Evolutionary conservation across 352 stramenopile genomes (phyloP).

Genomic region (Pythium sukuiense): DNA sequence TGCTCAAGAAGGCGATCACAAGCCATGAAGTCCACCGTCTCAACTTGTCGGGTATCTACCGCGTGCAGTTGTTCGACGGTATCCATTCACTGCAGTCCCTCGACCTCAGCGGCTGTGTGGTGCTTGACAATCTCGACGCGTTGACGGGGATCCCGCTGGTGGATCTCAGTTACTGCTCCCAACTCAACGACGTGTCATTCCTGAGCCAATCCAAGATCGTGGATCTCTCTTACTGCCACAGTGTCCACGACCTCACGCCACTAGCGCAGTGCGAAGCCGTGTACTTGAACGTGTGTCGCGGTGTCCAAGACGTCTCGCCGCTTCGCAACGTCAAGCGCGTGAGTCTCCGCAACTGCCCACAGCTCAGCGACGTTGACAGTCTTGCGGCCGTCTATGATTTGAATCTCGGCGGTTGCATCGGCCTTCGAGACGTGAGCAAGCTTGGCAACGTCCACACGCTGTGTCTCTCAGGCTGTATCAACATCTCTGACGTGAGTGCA

Average conservation of each 20-base stretch:
- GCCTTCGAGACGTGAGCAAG: constrained; percentile 42
- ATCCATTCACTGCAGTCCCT: constrained; percentile 46
- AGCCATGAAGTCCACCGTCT: constrained; percentile 33
- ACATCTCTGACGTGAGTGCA: constrained; percentile 52
- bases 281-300: constrained; percentile 64
- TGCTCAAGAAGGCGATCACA: constrained; percentile 33
- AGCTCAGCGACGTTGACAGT: constrained; percentile 44
- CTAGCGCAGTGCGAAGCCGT: constrained; percentile 48
- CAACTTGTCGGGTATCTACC: constrained; percentile 50
- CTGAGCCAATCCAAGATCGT: constrained; percentile 40
- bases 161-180: constrained; percentile 68
- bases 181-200: constrained; percentile 51
- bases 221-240: constrained; percentile 73
- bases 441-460: constrained; percentile 45
- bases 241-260: constrained; percentile 43
- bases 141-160: constrained; percentile 45
- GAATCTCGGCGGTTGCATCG: constrained; percentile 56
- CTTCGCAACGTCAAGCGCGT: constrained; percentile 40
- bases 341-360: constrained; percentile 62
- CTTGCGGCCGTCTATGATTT: constrained; percentile 51
- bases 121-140: constrained; percentile 46
- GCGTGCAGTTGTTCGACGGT: constrained; percentile 55
- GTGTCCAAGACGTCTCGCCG: constrained; percentile 45
- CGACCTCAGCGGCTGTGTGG: constrained; percentile 57
- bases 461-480: constrained; percentile 58